phyloP scores from a whole-genome alignment of 2,329 filamentous ascomycete genomes.

The Xylariaceae sp. region DNA sequence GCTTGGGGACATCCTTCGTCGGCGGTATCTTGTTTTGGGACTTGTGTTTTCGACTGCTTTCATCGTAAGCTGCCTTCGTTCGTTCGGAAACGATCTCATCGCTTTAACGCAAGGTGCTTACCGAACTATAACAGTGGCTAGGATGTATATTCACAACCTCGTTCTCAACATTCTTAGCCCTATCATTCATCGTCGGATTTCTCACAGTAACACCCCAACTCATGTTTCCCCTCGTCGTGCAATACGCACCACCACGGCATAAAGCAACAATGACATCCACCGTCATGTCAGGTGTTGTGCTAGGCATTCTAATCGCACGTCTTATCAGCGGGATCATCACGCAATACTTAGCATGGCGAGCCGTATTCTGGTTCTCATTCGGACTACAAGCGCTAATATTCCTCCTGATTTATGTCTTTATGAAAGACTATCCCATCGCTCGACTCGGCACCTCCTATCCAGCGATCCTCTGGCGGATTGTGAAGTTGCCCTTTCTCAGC shows the following conservation, averaged over 20 bases:
- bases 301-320: conserved; percentile 78
- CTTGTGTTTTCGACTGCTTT: conserved; percentile 73
- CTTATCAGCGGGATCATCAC: conserved; percentile 78
- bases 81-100: background rate
- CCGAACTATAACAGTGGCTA: conserved; percentile 58
- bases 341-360: conserved; percentile 76
- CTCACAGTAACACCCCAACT: conserved; percentile 81
- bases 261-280: conserved; percentile 75
- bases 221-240: conserved; percentile 82
- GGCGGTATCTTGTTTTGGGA: conserved; percentile 72
- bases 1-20: conserved; percentile 71
- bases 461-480: conserved; percentile 68
- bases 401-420: conserved; percentile 69
- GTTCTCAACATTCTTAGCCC: conserved; percentile 68
- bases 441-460: conserved; percentile 74
- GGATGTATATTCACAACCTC: conserved; percentile 72
- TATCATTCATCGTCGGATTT: conserved; percentile 78
- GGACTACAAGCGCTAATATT: conserved; percentile 74
- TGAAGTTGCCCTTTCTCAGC: conserved; percentile 67
- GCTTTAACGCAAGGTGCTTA: too few relatives aligned
- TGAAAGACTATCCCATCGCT: conserved; percentile 82
- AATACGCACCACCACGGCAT: conserved; percentile 73
- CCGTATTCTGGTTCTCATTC: conserved; percentile 80
- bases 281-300: conserved; percentile 75
- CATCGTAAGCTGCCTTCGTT: conserved; percentile 56